phyloP scores from a whole-genome alignment of 2,329 filamentous ascomycete species.

The Aspergillus glaucus region DNA sequence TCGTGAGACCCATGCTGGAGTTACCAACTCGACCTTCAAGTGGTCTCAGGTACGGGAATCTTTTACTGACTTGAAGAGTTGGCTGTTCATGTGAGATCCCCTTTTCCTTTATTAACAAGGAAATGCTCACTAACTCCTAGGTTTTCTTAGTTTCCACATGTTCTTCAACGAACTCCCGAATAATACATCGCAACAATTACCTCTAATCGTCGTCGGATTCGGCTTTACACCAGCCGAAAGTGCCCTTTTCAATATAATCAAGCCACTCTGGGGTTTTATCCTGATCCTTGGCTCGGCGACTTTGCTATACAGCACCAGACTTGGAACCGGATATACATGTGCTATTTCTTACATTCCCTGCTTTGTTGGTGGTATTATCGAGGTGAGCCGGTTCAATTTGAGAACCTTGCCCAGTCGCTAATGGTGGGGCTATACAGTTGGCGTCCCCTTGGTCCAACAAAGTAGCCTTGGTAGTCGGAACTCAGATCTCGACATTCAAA shows the following conservation, averaged over 20 bases:
- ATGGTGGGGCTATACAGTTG: not conserved
- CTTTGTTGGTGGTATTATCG: constrained; percentile 4
- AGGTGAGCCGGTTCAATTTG: not conserved
- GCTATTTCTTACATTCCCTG: constrained; percentile 7
- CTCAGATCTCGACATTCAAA: constrained; percentile 25
- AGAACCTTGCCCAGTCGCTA: too few species aligned
- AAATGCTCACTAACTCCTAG: not conserved
- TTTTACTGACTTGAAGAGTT: constrained; percentile 4
- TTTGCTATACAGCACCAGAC: constrained; percentile 1
- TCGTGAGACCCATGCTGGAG: constrained; percentile 3
- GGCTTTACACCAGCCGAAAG: constrained; percentile 5
- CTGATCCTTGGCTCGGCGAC: constrained; percentile 3
- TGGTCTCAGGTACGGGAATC: constrained; percentile 5
- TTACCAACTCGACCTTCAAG: constrained; percentile 4
- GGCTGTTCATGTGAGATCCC: constrained; percentile 4
- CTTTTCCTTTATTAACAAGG: not conserved
- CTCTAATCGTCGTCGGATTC: constrained; percentile 5
- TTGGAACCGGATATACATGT: constrained; percentile 5
- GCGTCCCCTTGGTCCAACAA: constrained; percentile 19
- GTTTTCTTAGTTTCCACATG: constrained; percentile 2
- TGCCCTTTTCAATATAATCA: constrained; percentile 6
- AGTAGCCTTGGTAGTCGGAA: constrained; percentile 21
- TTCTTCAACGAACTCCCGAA: constrained; percentile 8
- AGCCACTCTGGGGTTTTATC: constrained; percentile 4
- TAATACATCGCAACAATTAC: constrained; percentile 5